Percentiles rank a stretch among this genome's conserved stretches.
Evolutionary conservation across 768 basidiomycete genomes (phyloP).

Genomic region (Rhodotorula kratochvilovae): DNA sequence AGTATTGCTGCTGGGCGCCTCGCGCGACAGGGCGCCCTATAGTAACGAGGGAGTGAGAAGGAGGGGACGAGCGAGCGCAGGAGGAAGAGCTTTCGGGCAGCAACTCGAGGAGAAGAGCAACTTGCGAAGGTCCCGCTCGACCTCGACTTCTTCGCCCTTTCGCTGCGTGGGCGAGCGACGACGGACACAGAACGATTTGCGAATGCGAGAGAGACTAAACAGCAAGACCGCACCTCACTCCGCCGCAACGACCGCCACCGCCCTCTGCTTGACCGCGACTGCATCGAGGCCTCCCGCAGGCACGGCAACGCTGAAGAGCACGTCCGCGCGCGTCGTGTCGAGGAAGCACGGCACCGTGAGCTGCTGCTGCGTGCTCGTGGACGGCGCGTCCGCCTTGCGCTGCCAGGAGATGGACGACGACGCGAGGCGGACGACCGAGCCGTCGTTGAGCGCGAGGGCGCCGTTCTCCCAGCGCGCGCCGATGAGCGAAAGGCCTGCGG

Average conservation of each 20-base stretch:
- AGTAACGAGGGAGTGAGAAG: no score
- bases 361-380: constrained; percentile 46
- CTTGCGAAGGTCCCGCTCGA: background rate
- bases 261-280: constrained; percentile 73
- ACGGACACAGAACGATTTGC: background rate
- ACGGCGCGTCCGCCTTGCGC: constrained; percentile 53
- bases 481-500: constrained; percentile 73
- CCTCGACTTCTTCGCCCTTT: no score
- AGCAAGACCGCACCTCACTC: constrained; percentile 1
- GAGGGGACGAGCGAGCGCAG: no score
- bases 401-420: constrained; percentile 86
- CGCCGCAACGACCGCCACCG: constrained; percentile 80
- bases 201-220: background rate
- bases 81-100: no score
- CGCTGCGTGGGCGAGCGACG: no score
- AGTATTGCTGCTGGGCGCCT: no score
- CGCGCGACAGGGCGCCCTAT: no score
- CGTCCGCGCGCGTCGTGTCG: constrained; percentile 69
- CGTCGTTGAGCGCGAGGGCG: constrained; percentile 74
- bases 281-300: constrained; percentile 67
- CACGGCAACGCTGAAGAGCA: constrained; percentile 77
- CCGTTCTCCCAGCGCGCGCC: constrained; percentile 73
- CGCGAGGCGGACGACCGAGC: constrained; percentile 69
- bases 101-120: no score
- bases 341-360: constrained; percentile 86